phyloP scores from a whole-genome alignment of 2,329 filamentous ascomycete genomes.

The Epichloe aotearoae region DNA sequence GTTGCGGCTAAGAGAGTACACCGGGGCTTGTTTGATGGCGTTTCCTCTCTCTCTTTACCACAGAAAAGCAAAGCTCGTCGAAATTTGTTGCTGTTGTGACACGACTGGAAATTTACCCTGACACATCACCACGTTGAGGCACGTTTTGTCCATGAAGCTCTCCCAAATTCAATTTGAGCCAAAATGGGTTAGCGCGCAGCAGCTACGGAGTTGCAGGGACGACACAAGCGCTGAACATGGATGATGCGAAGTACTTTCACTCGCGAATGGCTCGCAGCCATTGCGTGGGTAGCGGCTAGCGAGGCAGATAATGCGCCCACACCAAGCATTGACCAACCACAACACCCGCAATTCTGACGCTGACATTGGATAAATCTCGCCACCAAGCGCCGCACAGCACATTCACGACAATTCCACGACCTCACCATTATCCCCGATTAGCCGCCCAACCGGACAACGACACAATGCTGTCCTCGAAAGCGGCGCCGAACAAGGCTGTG shows the following conservation, averaged over 20 bases:
- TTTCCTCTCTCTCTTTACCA: no score
- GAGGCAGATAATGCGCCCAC: slow-evolving; percentile 15
- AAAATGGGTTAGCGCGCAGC: background rate
- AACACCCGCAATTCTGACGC: slow-evolving; percentile 22
- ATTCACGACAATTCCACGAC: slow-evolving; percentile 14
- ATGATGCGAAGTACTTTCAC: background rate
- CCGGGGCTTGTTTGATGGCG: no score
- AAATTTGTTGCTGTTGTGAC: no score
- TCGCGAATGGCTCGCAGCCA: rapidly evolving
- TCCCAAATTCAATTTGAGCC: background rate
- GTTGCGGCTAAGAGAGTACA: no score
- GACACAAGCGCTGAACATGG: background rate
- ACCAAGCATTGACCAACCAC: slow-evolving; percentile 28
- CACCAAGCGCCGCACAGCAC: slow-evolving; percentile 23
- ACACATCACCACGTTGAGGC: background rate
- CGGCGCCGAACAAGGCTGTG: slow-evolving; percentile 25
- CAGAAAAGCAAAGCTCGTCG: no score
- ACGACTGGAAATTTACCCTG: no score
- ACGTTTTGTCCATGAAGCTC: background rate
- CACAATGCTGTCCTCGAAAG: slow-evolving; percentile 33
- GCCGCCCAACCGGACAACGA: slow-evolving; percentile 17
- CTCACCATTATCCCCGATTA: slow-evolving; percentile 9
- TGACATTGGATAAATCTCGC: slow-evolving; percentile 20
- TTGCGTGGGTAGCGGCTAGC: slow-evolving; percentile 18
- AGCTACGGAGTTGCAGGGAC: background rate